These are phyloP conservation scores for Arthroderma sp. DNA, from an alignment of 2,329 filamentous ascomycete genomes.

Conservation along the genomic window DNA sequence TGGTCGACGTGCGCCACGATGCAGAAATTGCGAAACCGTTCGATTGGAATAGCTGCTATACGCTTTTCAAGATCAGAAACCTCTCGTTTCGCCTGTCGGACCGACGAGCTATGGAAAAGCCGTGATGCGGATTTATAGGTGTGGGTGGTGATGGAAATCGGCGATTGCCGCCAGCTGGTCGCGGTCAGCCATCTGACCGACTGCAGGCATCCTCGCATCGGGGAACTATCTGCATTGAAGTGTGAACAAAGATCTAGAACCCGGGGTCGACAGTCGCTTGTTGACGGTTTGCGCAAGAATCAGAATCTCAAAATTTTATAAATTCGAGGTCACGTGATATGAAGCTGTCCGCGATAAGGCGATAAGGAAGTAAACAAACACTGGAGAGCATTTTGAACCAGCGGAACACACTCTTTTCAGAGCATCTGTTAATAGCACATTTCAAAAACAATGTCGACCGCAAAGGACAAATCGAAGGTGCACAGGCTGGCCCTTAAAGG, in stretches of 20 bases:
- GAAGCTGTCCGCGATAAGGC: no score
- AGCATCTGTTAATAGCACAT: no score
- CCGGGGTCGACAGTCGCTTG: no score
- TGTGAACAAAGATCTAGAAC: no score
- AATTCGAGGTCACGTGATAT: no score
- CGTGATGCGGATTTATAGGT: slow-evolving; percentile 14
- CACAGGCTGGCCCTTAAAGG: slow-evolving; percentile 74
- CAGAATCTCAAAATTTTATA: no score
- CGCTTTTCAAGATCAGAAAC: slow-evolving; percentile 45
- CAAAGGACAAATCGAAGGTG: slow-evolving; percentile 65
- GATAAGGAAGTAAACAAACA: no score
- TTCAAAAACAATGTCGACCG: slow-evolving; percentile 26
- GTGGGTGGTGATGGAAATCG: slow-evolving; percentile 17
- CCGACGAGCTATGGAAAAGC: slow-evolving; percentile 20
- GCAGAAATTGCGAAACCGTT: slow-evolving; percentile 75
- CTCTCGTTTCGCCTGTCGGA: slow-evolving; percentile 14
- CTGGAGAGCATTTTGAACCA: no score
- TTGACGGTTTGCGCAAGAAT: no score
- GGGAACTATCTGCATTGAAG: slow-evolving; percentile 18
- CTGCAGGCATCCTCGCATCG: slow-evolving; percentile 36
- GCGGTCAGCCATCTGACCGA: slow-evolving; percentile 34
- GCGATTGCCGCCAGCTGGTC: slow-evolving; percentile 21
- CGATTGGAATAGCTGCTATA: slow-evolving; percentile 38
- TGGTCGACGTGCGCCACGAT: slow-evolving; percentile 98
- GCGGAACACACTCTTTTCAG: no score